Percentiles rank a stretch among this genome's conserved stretches.
These are phyloP conservation scores for Colletotrichum sansevieriae DNA, from an alignment of 2,329 filamentous ascomycete species.

Conservation along the genomic window DNA sequence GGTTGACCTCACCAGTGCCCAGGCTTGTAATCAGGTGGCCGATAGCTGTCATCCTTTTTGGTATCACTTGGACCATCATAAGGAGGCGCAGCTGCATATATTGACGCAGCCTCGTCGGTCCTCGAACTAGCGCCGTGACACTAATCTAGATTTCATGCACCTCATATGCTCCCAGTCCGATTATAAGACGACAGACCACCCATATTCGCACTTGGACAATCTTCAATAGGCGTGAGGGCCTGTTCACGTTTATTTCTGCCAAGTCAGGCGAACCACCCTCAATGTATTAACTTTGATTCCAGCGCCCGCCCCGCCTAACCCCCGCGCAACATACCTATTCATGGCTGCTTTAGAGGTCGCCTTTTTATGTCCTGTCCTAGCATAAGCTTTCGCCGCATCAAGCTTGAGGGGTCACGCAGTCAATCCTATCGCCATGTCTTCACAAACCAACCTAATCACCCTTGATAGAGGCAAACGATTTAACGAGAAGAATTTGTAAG, in stretches of 20 bases:
- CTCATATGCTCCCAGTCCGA: not conserved
- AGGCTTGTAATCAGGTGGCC: not conserved
- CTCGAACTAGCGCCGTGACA: not conserved
- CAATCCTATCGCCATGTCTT: not conserved
- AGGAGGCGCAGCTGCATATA: slow-evolving; percentile 5
- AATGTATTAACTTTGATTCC: not conserved
- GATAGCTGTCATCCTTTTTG: not conserved
- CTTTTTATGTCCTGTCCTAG: not conserved
- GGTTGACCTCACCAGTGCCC: not conserved
- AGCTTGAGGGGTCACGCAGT: not conserved
- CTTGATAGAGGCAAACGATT: not conserved
- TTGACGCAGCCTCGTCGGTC: not conserved
- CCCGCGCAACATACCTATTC: not conserved
- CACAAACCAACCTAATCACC: not conserved
- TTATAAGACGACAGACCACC: not conserved
- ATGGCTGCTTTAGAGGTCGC: not conserved
- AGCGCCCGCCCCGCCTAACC: too few species aligned
- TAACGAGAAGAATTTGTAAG: not conserved
- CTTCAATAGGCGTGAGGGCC: too few species aligned
- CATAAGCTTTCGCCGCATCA: not conserved
- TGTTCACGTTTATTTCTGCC: too few species aligned
- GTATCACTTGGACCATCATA: not conserved
- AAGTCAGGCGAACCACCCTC: too few species aligned
- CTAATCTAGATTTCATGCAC: not conserved
- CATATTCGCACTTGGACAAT: too few species aligned